A percentile compares a stretch with the other conserved stretches of the same genome.
Evolutionary conservation across 2,329 filamentous ascomycete species (phyloP).

Genomic region (Ophiostoma australiae): DNA sequence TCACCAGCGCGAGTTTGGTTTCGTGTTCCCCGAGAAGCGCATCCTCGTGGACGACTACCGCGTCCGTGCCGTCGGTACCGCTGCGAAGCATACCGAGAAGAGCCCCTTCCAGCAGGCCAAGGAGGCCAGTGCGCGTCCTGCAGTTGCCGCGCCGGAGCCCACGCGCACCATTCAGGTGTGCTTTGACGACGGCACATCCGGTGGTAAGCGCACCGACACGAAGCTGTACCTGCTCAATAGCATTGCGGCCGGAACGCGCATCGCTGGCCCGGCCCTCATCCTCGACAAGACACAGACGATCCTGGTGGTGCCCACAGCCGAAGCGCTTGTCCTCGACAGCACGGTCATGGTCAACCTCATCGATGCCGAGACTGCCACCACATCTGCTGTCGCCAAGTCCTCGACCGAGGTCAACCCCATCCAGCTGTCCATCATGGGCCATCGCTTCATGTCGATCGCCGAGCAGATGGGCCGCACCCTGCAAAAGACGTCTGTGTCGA

Average conservation of each 20-base stretch:
- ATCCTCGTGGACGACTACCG: constrained; percentile 88
- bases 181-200: constrained; percentile 57
- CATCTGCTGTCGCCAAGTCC: constrained; percentile 29
- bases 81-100: constrained; percentile 43
- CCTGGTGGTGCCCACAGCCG: constrained; percentile 72
- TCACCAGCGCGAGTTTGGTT: constrained; percentile 88
- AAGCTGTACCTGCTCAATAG: constrained; percentile 77
- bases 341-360: constrained; percentile 84
- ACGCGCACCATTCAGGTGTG: constrained; percentile 60
- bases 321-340: constrained; percentile 73
- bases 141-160: background rate
- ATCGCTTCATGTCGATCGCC: constrained; percentile 80
- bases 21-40: constrained; percentile 71
- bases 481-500: constrained; percentile 75
- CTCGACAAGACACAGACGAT: constrained; percentile 88
- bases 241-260: constrained; percentile 62
- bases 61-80: constrained; percentile 73
- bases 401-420: constrained; percentile 63
- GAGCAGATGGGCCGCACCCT: constrained; percentile 78
- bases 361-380: constrained; percentile 34
- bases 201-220: constrained; percentile 64
- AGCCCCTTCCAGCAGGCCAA: constrained; percentile 51
- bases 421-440: constrained; percentile 71
- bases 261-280: constrained; percentile 77
- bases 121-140: constrained; percentile 29